Conservation (phyloP, 2,329 filamentous ascomycete genomes). For the Diaporthe ampelina region DNA sequence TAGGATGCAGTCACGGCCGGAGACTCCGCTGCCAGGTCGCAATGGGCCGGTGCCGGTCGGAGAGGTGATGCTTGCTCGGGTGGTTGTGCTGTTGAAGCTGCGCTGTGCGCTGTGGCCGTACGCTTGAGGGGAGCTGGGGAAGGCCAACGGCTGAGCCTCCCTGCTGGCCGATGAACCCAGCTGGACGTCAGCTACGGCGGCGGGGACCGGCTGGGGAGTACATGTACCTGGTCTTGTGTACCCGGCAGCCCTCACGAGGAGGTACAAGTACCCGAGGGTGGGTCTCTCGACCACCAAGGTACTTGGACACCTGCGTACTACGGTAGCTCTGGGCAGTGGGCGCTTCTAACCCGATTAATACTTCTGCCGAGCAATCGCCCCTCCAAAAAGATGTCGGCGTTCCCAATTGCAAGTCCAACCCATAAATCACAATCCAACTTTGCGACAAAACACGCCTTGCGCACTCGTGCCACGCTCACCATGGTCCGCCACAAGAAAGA, state of each 20-base stretch:
- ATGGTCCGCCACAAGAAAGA: conserved; percentile 99
- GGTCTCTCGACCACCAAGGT: background rate
- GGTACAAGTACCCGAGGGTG: background rate
- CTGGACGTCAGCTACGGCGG: conserved; percentile 24
- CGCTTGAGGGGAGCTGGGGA: conserved; percentile 27
- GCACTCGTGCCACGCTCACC: conserved; percentile 21
- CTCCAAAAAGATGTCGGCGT: conserved; percentile 27
- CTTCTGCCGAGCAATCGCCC: conserved; percentile 32
- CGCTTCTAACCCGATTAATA: conserved; percentile 3
- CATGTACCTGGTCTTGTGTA: background rate
- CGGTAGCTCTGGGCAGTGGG: conserved; percentile 7
- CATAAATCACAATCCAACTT: background rate
- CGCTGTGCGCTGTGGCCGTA: background rate
- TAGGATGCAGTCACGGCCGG: conserved; percentile 20
- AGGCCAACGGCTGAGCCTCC: conserved; percentile 21
- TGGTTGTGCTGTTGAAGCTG: conserved; percentile 23
- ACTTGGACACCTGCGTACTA: background rate
- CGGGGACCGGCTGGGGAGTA: background rate
- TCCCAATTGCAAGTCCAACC: background rate
- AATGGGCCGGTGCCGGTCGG: background rate
- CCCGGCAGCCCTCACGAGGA: rapidly evolving
- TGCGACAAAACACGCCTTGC: background rate
- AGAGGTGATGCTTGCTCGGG: conserved; percentile 9
- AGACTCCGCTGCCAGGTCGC: conserved; percentile 2
- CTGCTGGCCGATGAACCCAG: conserved; percentile 21